Evolutionary conservation across 2,329 filamentous ascomycete species (phyloP), one percentile per base, ranked within the genome.

Genomic region (Calonectria henricotiae): DNA sequence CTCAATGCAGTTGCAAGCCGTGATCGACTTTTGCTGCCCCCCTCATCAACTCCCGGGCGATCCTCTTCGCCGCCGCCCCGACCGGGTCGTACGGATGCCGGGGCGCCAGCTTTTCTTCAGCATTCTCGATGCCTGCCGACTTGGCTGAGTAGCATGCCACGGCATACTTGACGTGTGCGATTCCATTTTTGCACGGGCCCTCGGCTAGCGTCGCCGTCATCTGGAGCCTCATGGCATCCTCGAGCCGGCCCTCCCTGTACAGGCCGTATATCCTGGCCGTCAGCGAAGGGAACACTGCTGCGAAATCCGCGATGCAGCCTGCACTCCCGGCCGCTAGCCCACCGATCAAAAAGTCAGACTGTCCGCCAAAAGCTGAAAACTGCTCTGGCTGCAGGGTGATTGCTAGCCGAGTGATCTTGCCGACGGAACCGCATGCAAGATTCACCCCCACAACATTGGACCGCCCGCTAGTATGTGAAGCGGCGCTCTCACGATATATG

Each of bases 291-390:
- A 88, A 90, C 3, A 92, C 82, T 72, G 92, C 92, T 30, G 86
- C 90, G 71, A 92, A 88, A 3, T 89, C 90, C 0, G 90, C 89
- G 61, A 92, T 89, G 73, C 86, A 89, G 11, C 91, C 90, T 2
- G 86, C 85, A 35, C 86, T 88, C 17, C 90, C 90, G 7, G 87
- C 86, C 1, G 86, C 85, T 39, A 92, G 79, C 0, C 88, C 89
- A 2, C 89, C 89, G 60, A 92, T 83, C 27, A 94, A 80, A 79
- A 93, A 94, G 77, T 95, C 93, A 2, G 89, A 90, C 82, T 94
- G 92, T 0, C 93, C 93, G 0, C 91, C 92, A 76, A 90, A 94
- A 0, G 90, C 88, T 1, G 91, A 88, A 77, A 95, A 95, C 15
- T 86, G 80, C 0, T 87, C 84, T 0, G 86, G 79, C 0, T 85